Conservation (phyloP, 345 rosid genomes). For the Euphorbia tirucalli region DNA sequence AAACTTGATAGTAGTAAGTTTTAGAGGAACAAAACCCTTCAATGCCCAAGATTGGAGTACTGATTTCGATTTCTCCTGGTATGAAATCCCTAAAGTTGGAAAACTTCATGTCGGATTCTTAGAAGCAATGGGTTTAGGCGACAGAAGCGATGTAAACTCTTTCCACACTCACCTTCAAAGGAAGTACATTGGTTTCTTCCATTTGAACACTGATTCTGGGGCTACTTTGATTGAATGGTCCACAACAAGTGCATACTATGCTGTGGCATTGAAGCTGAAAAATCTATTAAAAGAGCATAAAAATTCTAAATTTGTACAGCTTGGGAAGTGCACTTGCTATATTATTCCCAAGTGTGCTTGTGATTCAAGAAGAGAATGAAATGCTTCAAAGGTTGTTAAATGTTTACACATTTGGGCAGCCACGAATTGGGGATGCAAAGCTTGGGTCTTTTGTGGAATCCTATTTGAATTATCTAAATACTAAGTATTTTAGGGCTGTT, state of each 20-base stretch:
- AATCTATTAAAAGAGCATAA: conserved; percentile 57
- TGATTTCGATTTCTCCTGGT: conserved; percentile 82
- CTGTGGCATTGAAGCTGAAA: conserved; percentile 50
- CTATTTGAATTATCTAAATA: conserved; percentile 45
- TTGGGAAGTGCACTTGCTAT: conserved; percentile 84
- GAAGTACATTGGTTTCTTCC: conserved; percentile 12
- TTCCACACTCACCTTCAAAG: conserved; percentile 41
- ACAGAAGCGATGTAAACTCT: conserved; percentile 42
- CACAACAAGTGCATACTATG: conserved; percentile 54
- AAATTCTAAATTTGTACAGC: conserved; percentile 70
- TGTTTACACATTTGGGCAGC: conserved; percentile 84
- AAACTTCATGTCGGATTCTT: conserved; percentile 79
- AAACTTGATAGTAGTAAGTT: conserved; percentile 67
- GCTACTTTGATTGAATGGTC: conserved; percentile 27
- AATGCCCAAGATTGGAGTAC: conserved; percentile 80
- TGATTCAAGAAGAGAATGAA: conserved; percentile 55
- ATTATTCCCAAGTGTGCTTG: conserved; percentile 54
- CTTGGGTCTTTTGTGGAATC: conserved; percentile 60
- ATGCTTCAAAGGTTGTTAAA: conserved; percentile 56
- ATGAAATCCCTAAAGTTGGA: conserved; percentile 65
- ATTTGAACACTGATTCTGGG: neutral
- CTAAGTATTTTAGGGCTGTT: conserved; percentile 66
- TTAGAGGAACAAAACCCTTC: conserved; percentile 86
- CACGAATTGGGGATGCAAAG: conserved; percentile 65
- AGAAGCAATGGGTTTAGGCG: conserved; percentile 82